These are phyloP conservation scores for Backusella psychrophila DNA, from an alignment of 192 early-diverging fungal species.

Conservation along the genomic window DNA sequence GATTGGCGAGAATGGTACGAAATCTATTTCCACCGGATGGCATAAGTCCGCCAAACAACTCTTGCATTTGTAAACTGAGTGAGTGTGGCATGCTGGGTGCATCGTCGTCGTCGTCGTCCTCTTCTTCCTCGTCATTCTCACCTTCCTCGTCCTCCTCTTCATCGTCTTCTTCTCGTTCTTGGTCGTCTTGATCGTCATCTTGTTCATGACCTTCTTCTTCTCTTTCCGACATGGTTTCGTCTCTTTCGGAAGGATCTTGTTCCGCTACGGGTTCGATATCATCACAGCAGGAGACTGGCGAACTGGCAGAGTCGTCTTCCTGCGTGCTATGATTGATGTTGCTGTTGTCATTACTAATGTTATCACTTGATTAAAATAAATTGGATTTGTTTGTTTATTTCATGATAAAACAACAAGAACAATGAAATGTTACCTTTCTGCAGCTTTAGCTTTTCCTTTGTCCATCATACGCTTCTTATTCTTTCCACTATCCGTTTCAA, in stretches of 20 bases:
- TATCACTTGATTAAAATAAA: not conserved
- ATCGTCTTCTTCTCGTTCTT: conserved; percentile 27
- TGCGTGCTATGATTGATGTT: not conserved
- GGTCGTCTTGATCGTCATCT: conserved; percentile 25
- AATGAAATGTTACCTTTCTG: not conserved
- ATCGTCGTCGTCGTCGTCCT: conserved; percentile 39
- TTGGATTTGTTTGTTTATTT: not conserved
- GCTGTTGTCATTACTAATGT: not conserved
- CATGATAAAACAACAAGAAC: not conserved
- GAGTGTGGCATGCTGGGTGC: conserved; percentile 18
- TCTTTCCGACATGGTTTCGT: not conserved
- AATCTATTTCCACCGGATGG: conserved; percentile 47
- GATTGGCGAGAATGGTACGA: conserved; percentile 55
- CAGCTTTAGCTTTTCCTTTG: conserved; percentile 9
- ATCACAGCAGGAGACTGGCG: not conserved
- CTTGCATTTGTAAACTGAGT: conserved; percentile 33
- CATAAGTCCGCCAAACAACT: conserved; percentile 37
- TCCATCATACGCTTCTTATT: conserved; percentile 1
- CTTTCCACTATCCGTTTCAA: not conserved
- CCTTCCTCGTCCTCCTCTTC: conserved; percentile 27
- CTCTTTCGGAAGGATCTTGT: not conserved
- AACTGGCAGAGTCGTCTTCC: not conserved
- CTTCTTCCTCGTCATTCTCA: conserved; percentile 21
- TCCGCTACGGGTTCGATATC: not conserved
- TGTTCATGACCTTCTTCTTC: conserved; percentile 17